Evolutionary conservation across 1,284 basidiomycete species (phyloP).

Genomic region (Ceratobasidium sp.): DNA sequence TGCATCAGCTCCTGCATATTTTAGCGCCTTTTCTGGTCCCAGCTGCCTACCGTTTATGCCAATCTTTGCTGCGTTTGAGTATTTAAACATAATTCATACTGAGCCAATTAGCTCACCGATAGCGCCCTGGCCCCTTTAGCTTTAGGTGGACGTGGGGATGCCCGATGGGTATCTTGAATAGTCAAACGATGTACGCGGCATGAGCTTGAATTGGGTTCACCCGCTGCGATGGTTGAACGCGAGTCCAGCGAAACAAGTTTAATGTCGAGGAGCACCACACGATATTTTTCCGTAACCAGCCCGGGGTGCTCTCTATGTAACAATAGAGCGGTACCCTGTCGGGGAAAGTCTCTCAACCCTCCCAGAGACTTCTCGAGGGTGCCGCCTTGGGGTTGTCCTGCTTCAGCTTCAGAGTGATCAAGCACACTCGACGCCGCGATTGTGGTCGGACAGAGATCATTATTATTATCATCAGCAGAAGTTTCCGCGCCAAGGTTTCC

Average conservation of each 20-base stretch:
- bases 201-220: background rate
- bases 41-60: background rate
- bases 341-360: background rate
- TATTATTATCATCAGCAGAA: background rate
- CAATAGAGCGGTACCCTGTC: background rate
- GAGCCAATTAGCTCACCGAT: background rate
- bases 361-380: background rate
- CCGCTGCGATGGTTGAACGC: background rate
- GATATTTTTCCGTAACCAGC: background rate
- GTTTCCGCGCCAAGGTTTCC: background rate
- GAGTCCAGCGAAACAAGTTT: background rate
- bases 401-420: background rate
- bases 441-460: background rate
- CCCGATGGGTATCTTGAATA: background rate
- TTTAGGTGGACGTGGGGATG: background rate
- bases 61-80: background rate
- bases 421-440: background rate
- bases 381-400: background rate
- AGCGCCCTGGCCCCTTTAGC: background rate
- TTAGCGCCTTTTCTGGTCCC: background rate
- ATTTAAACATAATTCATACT: background rate
- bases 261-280: background rate
- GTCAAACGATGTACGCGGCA: background rate
- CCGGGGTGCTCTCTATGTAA: background rate
- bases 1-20: constrained; percentile 7